Evolutionary conservation across 2,329 filamentous ascomycete species (phyloP).

Genomic region (Pezizomycotina sp.): DNA sequence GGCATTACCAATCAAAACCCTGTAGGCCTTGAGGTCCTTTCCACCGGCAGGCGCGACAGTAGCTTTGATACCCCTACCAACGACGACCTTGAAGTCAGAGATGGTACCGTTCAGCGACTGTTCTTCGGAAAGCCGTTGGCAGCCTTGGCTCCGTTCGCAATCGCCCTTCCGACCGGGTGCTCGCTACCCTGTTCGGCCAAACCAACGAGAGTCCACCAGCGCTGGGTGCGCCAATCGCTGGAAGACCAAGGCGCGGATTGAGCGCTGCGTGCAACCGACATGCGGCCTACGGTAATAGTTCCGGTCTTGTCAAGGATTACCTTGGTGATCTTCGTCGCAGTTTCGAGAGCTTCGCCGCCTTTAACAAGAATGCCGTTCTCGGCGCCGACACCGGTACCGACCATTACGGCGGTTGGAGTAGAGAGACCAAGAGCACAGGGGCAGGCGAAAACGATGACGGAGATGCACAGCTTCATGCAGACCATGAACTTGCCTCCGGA

Average conservation of each 20-base stretch:
- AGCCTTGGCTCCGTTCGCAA: constrained; percentile 56
- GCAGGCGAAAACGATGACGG: constrained; percentile 94
- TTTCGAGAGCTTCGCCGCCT: constrained; percentile 81
- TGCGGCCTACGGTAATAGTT: constrained; percentile 83
- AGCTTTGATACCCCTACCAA: constrained; percentile 74
- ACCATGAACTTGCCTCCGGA: constrained; percentile 92
- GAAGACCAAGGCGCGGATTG: constrained; percentile 53
- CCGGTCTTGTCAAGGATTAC: constrained; percentile 93
- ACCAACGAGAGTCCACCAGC: constrained; percentile 94
- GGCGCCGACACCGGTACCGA: constrained; percentile 90
- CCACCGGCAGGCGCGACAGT: constrained; percentile 63
- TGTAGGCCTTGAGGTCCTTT: constrained; percentile 55
- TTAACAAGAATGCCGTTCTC: constrained; percentile 97
- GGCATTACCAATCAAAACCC: constrained; percentile 69
- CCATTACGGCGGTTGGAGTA: constrained; percentile 96
- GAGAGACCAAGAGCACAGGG: constrained; percentile 91
- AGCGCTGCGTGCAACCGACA: constrained; percentile 65
- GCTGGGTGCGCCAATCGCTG: constrained; percentile 48
- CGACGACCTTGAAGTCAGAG: constrained; percentile 64
- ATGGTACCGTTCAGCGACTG: constrained; percentile 65
- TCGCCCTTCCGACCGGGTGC: constrained; percentile 85
- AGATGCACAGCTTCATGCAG: constrained; percentile 92
- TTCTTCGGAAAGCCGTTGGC: constrained; percentile 53
- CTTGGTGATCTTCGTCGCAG: constrained; percentile 73
- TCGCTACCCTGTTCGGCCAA: constrained; percentile 93